Conservation (phyloP, 768 basidiomycete genomes). For the Lepiota brunneoincarnata region DNA sequence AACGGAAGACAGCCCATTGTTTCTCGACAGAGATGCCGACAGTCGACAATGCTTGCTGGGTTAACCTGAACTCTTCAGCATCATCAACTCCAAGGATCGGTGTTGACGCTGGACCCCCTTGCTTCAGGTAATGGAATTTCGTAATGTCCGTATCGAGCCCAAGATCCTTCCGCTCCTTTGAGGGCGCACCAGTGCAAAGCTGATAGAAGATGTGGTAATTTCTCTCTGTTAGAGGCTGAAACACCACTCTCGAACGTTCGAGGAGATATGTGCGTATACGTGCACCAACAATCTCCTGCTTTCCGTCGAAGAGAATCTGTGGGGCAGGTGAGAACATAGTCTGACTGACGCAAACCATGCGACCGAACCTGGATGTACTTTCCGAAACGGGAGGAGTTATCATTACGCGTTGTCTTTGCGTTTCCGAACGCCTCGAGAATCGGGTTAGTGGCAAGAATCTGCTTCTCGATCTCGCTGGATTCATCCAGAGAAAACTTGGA, state of each 20-base stretch:
- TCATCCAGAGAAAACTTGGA: constrained; percentile 78
- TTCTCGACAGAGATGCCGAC: constrained; percentile 97
- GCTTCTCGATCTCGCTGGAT: constrained; percentile 92
- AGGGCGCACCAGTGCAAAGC: constrained; percentile 92
- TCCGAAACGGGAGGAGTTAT: constrained; percentile 98
- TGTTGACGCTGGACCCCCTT: constrained; percentile 86
- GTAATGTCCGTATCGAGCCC: constrained; percentile 83
- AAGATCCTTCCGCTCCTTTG: constrained; percentile 93
- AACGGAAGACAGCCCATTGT: constrained; percentile 96
- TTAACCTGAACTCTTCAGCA: constrained; percentile 89
- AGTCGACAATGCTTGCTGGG: constrained; percentile 92
- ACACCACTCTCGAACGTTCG: constrained; percentile 96
- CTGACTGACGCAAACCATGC: not conserved
- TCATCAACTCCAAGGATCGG: constrained; percentile 94
- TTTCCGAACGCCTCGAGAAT: constrained; percentile 99
- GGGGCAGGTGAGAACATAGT: constrained; percentile 4
- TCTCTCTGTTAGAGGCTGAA: constrained; percentile 94
- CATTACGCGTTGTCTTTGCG: constrained; percentile 98
- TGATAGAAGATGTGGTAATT: constrained; percentile 99
- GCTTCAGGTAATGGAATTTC: constrained; percentile 90
- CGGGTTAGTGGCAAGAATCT: constrained; percentile 98
- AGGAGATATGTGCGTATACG: constrained; percentile 98
- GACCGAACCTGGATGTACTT: constrained; percentile 94
- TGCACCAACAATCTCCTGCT: constrained; percentile 96
- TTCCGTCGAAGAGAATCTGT: constrained; percentile 94